Base-by-base conservation (phyloP, 1,284 basidiomycete genomes). In the Pyrrhoderma noxium region DNA sequence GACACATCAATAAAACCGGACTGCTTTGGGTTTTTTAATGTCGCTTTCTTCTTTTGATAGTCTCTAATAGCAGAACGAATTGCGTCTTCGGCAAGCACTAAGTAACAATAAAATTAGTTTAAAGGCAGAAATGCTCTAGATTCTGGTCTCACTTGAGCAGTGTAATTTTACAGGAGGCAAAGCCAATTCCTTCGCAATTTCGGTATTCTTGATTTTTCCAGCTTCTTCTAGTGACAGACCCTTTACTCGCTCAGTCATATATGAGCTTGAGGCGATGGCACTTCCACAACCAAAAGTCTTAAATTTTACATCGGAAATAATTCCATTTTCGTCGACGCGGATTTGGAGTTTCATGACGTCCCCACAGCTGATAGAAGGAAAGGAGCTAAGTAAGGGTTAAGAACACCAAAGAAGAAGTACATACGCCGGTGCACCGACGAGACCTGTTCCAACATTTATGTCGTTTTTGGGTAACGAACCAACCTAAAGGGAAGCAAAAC, bases 301-400 rank as follows among this genome's bases (percentile, higher is more conserved):
- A 80, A 98, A 99, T 71, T 95, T 96, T 68, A 98, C 96, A 65
- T 99, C 95, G 51, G 88, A 89, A 65, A 99, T 99, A 69, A 97
- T 81, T 39, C 93, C 88, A 45, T 89, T 77, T 58, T 96, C 93
- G 69, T 94, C 86, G 54, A 99, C 96, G 61, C 92, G 89, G 67
- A 99, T 99, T 69, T 97, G 94, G 21, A 99, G 83, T 72, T 99
- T 99, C 95, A 98, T 98, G 47, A 98, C 93, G 70, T 96, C 94
- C 61, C 81, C 82, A 62, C 86, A 92, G 9, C 87, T 89, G 27
- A 8, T 16, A 18, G 23, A n/a, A 25, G 60, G 19, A 35, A 27
- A 40, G 25, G 36, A 41, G 5, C 22, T 38, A 47, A 48, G 51
- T 39, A 25, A 51, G 37, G 38, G 45, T 49, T 43, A 52, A 42